A percentile compares a stretch with the other conserved stretches of the same genome.
These are phyloP conservation scores for Fusarium mundagurra DNA, from an alignment of 2,329 filamentous ascomycete genomes.

Conservation along the genomic window DNA sequence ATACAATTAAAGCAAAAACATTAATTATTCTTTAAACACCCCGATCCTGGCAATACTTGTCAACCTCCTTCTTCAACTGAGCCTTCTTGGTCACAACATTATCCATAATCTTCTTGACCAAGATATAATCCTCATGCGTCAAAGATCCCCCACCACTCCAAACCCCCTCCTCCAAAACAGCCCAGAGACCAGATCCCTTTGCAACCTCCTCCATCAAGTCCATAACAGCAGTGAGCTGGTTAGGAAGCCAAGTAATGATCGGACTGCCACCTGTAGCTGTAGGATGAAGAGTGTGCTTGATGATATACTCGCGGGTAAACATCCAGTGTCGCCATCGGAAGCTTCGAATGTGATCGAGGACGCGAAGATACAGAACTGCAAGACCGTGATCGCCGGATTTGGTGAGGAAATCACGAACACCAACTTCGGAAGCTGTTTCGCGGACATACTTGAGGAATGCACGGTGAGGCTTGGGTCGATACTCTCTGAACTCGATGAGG, in stretches of 20 bases:
- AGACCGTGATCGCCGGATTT: slow-evolving; percentile 50
- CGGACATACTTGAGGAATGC: slow-evolving; percentile 81
- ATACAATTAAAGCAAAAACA: neutral
- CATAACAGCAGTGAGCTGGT: slow-evolving; percentile 80
- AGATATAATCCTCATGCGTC: slow-evolving; percentile 21
- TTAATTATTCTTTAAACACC: slow-evolving; percentile 46
- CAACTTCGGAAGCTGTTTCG: slow-evolving; percentile 57
- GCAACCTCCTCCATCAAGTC: slow-evolving; percentile 73
- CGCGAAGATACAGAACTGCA: slow-evolving; percentile 69
- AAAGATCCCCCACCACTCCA: slow-evolving; percentile 33
- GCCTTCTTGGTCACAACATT: slow-evolving; percentile 70
- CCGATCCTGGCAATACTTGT: slow-evolving; percentile 76
- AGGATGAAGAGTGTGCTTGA: slow-evolving; percentile 79
- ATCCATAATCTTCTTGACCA: slow-evolving; percentile 68
- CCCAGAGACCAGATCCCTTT: slow-evolving; percentile 44
- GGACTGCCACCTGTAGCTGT: slow-evolving; percentile 84
- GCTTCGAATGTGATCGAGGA: slow-evolving; percentile 79
- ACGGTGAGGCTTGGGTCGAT: slow-evolving; percentile 88
- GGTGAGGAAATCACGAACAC: slow-evolving; percentile 63
- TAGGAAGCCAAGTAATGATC: slow-evolving; percentile 86
- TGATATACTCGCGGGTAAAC: slow-evolving; percentile 85
- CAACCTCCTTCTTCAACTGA: slow-evolving; percentile 76
- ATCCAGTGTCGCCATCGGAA: slow-evolving; percentile 89
- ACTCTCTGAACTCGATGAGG: slow-evolving; percentile 86
- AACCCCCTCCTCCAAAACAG: slow-evolving; percentile 27